Percentiles rank a stretch among this genome's conserved stretches.
Conservation (phyloP, 768 basidiomycete genomes). For the Mycena kentingensis region DNA sequence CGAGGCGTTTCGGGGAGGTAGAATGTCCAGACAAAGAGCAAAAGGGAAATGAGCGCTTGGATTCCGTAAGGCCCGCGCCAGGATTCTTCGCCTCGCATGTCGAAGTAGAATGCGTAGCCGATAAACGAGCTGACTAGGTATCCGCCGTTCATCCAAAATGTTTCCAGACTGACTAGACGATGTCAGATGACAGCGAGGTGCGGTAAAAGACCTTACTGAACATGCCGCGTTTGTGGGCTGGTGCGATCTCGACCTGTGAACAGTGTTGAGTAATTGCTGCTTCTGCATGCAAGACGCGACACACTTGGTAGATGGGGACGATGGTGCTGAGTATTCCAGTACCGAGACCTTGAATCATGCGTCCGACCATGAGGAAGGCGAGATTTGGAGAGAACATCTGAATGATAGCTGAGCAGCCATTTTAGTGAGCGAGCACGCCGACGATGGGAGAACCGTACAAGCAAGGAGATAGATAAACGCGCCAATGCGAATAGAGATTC, state of each 20-base stretch:
- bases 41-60: slow-evolving; percentile 49
- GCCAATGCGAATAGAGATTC: slow-evolving; percentile 51
- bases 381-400: slow-evolving; percentile 53
- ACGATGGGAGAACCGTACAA: slow-evolving; percentile 10
- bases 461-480: slow-evolving; percentile 50
- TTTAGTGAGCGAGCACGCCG: neutral
- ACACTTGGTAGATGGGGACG: slow-evolving; percentile 50
- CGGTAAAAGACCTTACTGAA: slow-evolving; percentile 31
- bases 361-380: slow-evolving; percentile 39
- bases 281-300: too few relatives aligned
- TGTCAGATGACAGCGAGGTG: neutral
- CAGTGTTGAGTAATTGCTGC: too few relatives aligned
- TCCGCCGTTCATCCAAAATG: slow-evolving; percentile 50
- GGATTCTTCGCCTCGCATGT: slow-evolving; percentile 47
- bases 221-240: slow-evolving; percentile 49
- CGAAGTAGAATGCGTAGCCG: slow-evolving; percentile 51
- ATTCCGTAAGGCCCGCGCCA: slow-evolving; percentile 61
- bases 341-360: slow-evolving; percentile 48
- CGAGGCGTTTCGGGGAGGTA: slow-evolving; percentile 54
- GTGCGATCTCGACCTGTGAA: slow-evolving; percentile 52
- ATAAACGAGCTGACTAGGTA: slow-evolving; percentile 51
- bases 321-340: slow-evolving; percentile 54
- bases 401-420: slow-evolving; percentile 37
- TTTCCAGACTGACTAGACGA: slow-evolving; percentile 46
- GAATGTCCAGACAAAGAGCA: slow-evolving; percentile 51